phyloP scores from a whole-genome alignment of 2,329 filamentous ascomycete genomes.

The Colletotrichum sp. region DNA sequence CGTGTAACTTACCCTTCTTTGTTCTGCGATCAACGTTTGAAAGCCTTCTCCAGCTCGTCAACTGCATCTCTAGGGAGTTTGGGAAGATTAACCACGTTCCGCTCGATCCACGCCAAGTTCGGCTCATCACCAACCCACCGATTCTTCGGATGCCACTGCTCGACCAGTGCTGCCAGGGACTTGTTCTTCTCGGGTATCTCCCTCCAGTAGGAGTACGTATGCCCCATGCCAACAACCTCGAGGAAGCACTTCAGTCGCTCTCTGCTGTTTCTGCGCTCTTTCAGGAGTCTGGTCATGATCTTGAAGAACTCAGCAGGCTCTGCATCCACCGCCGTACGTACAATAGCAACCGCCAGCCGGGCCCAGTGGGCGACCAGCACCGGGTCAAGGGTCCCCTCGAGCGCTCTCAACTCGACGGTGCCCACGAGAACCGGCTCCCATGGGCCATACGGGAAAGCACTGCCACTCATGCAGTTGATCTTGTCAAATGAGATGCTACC shows the following conservation, averaged over 20 bases:
- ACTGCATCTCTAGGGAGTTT: not conserved
- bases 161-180: not conserved
- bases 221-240: not conserved
- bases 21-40: not conserved
- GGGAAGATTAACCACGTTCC: not conserved
- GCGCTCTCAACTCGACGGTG: conserved; percentile 4
- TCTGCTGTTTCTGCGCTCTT: not conserved
- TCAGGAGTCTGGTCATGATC: not conserved
- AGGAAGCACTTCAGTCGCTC: not conserved
- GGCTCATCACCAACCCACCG: not conserved
- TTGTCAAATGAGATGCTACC: not conserved
- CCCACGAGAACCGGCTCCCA: not conserved
- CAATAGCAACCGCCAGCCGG: not conserved
- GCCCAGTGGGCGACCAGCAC: not conserved
- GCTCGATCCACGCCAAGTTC: not conserved
- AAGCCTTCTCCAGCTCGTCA: not conserved
- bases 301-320: not conserved
- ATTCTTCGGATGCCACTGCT: not conserved
- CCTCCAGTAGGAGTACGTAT: not conserved
- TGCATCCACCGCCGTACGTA: not conserved
- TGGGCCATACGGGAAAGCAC: not conserved
- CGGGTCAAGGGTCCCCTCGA: conserved; percentile 8
- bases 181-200: not conserved
- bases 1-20: not conserved
- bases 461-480: not conserved